Conservation (phyloP, 192 early-diverging fungal genomes). For the Backusella australiensis region DNA sequence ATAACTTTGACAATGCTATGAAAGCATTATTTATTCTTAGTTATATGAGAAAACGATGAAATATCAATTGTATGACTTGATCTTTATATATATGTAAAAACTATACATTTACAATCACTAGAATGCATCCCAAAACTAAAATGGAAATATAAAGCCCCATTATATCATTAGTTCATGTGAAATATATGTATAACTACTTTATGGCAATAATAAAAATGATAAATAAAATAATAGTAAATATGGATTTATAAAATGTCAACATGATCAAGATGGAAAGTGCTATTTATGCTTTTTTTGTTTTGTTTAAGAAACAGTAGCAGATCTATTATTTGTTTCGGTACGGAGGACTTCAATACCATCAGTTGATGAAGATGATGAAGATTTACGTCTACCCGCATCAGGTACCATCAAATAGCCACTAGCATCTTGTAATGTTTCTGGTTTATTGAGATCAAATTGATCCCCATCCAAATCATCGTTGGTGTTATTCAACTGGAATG, state of each 20-base stretch:
- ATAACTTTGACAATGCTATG: no score
- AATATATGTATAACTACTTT: neutral
- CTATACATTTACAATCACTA: no score
- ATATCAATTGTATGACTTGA: no score
- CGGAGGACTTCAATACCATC: neutral
- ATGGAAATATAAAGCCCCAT: no score
- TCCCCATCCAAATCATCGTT: neutral
- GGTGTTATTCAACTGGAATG: neutral
- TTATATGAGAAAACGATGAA: no score
- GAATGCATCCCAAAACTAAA: no score
- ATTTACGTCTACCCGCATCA: constrained; percentile 4
- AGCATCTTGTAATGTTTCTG: neutral
- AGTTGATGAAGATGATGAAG: neutral
- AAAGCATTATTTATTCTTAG: no score
- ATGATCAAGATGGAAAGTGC: neutral
- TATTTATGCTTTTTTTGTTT: neutral
- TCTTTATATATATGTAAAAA: no score
- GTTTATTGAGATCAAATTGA: neutral
- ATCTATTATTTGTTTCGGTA: neutral
- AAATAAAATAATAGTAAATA: neutral
- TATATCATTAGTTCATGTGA: neutral
- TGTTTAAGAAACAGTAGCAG: neutral
- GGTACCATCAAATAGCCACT: constrained; percentile 11
- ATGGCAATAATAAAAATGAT: neutral
- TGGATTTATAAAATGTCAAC: neutral